phyloP scores from a whole-genome alignment of 768 basidiomycete genomes.

The Tricholoma hemisulphureum region DNA sequence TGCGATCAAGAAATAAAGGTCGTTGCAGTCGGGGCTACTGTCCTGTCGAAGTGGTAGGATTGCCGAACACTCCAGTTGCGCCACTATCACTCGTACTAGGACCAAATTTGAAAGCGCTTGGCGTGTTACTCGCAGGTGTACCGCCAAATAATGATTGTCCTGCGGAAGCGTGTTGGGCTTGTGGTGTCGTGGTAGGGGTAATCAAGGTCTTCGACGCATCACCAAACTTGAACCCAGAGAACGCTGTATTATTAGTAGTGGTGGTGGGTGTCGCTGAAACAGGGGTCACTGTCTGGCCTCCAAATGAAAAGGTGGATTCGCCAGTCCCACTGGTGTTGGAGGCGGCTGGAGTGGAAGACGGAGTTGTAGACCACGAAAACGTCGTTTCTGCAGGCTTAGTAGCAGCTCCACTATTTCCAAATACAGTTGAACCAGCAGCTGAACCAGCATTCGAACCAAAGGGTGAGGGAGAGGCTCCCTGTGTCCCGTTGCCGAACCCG shows the following conservation, averaged over 20 bases:
- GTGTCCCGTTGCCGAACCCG: constrained; percentile 10
- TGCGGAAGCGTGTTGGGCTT: constrained; percentile 27
- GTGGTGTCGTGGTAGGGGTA: constrained; percentile 12
- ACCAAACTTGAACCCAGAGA: constrained; percentile 17
- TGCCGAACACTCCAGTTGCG: constrained; percentile 15
- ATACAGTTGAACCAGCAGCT: background rate
- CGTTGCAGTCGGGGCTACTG: too few species aligned
- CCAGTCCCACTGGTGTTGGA: background rate
- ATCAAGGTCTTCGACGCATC: constrained; percentile 15
- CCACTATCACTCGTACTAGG: background rate
- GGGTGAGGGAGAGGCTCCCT: background rate
- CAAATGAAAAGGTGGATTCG: constrained; percentile 16
- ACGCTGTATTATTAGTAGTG: background rate
- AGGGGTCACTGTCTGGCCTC: constrained; percentile 6
- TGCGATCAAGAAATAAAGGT: constrained; percentile 3
- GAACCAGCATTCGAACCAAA: background rate
- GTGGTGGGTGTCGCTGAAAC: constrained; percentile 8
- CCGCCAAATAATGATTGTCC: constrained; percentile 17
- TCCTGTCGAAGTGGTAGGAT: constrained; percentile 16
- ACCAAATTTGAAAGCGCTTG: constrained; percentile 35
- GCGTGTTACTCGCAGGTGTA: constrained; percentile 9
- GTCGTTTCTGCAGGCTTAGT: constrained; percentile 11
- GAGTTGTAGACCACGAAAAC: constrained; percentile 7
- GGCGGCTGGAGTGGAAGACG: constrained; percentile 1
- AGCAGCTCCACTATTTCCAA: constrained; percentile 5